Conservation (phyloP, 2,329 filamentous ascomycete genomes). For the Fusarium domesticum region DNA sequence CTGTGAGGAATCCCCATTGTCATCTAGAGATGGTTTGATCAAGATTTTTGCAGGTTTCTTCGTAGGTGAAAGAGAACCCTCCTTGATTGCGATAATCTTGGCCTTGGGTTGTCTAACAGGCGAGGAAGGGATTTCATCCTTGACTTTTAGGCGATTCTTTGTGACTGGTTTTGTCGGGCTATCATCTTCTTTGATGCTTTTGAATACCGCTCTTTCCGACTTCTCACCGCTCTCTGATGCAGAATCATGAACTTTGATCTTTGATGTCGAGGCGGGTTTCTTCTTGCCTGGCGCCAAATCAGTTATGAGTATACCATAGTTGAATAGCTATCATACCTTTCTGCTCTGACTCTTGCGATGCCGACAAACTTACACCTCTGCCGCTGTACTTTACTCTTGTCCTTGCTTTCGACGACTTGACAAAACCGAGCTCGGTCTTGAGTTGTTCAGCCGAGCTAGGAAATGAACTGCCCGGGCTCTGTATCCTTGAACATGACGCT, state of each 20-base stretch:
- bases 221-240: slow-evolving; percentile 7
- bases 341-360: slow-evolving; percentile 17
- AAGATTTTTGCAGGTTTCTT: not conserved
- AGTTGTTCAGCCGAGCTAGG: slow-evolving; percentile 24
- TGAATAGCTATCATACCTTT: slow-evolving; percentile 11
- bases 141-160: not conserved
- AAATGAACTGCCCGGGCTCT: not conserved
- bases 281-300: slow-evolving; percentile 6
- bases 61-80: not conserved
- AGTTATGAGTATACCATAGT: not conserved
- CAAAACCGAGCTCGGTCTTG: slow-evolving; percentile 25
- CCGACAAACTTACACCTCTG: slow-evolving; percentile 20
- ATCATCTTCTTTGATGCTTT: slow-evolving; percentile 7
- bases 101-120: slow-evolving; percentile 11
- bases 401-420: slow-evolving; percentile 15
- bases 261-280: not conserved
- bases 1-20: not conserved
- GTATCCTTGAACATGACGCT: not conserved
- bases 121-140: slow-evolving; percentile 11
- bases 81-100: slow-evolving; percentile 9
- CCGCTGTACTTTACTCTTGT: slow-evolving; percentile 29
- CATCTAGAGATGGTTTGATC: not conserved
- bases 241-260: not conserved
- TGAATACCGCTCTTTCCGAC: slow-evolving; percentile 10
- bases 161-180: slow-evolving; percentile 12